These are phyloP conservation scores for Cordyceps cateniannulata DNA, from an alignment of 2,329 filamentous ascomycete species.

Conservation along the genomic window DNA sequence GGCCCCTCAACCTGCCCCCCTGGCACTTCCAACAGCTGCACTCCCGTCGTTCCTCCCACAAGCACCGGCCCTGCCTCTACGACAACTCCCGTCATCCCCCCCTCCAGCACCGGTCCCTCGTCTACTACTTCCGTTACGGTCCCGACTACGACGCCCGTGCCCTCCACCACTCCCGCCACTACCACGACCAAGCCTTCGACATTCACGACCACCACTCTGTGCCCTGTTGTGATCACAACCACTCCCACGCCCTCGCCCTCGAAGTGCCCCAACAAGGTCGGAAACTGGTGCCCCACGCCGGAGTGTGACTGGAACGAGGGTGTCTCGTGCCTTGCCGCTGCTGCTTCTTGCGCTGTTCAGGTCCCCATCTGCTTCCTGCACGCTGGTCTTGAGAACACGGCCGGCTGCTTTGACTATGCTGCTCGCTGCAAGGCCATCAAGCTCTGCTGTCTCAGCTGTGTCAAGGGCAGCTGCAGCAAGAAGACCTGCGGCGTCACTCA, in stretches of 20 bases:
- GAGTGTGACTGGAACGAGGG: slow-evolving; percentile 2
- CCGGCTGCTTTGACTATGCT: slow-evolving; percentile 5
- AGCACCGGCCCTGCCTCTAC: not conserved
- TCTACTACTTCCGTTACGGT: not conserved
- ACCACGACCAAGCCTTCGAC: slow-evolving; percentile 3
- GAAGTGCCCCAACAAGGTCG: slow-evolving; percentile 5
- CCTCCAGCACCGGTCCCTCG: not conserved
- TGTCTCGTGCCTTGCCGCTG: not conserved
- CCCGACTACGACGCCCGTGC: not conserved
- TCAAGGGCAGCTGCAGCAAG: slow-evolving; percentile 8
- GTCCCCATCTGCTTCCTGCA: slow-evolving; percentile 3
- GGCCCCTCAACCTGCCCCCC: not conserved
- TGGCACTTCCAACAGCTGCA: not conserved
- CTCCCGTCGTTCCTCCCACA: not conserved
- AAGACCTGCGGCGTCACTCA: not conserved
- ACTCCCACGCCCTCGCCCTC: not conserved
- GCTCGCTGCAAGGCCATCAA: slow-evolving; percentile 3
- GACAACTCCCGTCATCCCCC: not conserved
- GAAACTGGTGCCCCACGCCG: slow-evolving; percentile 6
- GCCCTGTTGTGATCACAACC: not conserved
- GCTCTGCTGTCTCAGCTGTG: slow-evolving; percentile 4
- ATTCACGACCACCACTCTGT: slow-evolving; percentile 8
- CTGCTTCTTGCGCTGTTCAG: not conserved
- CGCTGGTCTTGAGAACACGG: not conserved
- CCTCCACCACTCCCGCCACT: not conserved